Conservation (phyloP, 2,329 filamentous ascomycete species). For the Leptodontidium sp. region DNA sequence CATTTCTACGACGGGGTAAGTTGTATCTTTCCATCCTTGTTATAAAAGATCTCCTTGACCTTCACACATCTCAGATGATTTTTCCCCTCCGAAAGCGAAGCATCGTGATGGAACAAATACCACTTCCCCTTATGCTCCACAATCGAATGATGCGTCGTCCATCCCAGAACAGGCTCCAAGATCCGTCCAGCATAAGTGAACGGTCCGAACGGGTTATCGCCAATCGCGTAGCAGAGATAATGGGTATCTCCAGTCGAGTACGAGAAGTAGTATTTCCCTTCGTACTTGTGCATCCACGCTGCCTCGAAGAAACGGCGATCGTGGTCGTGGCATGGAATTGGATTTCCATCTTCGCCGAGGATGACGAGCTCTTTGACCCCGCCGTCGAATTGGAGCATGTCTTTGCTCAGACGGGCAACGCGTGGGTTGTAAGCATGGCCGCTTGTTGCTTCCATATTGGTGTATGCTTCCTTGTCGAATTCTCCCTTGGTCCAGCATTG, state of each 20-base stretch:
- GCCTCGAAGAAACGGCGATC: slow-evolving; percentile 82
- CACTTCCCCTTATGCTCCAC: slow-evolving; percentile 76
- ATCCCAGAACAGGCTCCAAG: slow-evolving; percentile 78
- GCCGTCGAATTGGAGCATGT: slow-evolving; percentile 70
- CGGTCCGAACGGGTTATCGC: slow-evolving; percentile 71
- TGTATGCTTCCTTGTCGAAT: slow-evolving; percentile 64
- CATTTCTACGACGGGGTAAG: slow-evolving; percentile 18
- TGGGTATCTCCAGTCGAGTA: slow-evolving; percentile 84
- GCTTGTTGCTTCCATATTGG: slow-evolving; percentile 66
- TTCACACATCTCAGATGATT: slow-evolving; percentile 78
- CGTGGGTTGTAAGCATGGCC: slow-evolving; percentile 70
- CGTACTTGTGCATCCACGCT: slow-evolving; percentile 79
- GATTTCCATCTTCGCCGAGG: slow-evolving; percentile 66
- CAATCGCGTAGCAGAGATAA: slow-evolving; percentile 74
- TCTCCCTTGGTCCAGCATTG: slow-evolving; percentile 72
- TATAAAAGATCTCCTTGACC: slow-evolving; percentile 78
- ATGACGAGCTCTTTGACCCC: slow-evolving; percentile 69
- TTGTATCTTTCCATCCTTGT: slow-evolving; percentile 68
- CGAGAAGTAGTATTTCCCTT: slow-evolving; percentile 75
- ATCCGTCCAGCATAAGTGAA: slow-evolving; percentile 78
- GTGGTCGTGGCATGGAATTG: slow-evolving; percentile 72
- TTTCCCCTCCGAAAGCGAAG: slow-evolving; percentile 68
- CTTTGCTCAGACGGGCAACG: slow-evolving; percentile 68
- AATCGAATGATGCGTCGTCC: slow-evolving; percentile 85
- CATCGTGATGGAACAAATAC: slow-evolving; percentile 82